Base-by-base conservation (phyloP, 2,329 filamentous ascomycete genomes). In the Ophiosphaerella herpotricha region DNA sequence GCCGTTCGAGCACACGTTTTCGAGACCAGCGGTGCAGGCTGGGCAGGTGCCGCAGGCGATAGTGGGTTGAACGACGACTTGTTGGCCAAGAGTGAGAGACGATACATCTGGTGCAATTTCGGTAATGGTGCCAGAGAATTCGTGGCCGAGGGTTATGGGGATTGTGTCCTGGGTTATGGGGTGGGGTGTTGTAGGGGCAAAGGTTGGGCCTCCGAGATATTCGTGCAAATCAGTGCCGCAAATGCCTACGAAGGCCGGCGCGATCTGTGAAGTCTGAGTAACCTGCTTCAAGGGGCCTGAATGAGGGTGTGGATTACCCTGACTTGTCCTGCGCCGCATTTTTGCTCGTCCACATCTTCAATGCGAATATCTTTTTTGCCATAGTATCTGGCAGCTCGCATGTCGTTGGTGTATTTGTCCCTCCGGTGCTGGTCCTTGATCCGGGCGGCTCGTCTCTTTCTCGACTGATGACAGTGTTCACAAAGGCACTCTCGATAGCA, bases 81-180 rank as follows among this genome's bases (percentile, higher is more conserved):
- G 63, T 26, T 87, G 80, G 1, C 85, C 85, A 1, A 80, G 64
- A 37, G 77, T 73, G 40, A 86, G 71, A 8, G 66, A 65, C 0
- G 61, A 68, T 1, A 84, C 79, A 1, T 72, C 76, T 0, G 74
- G 61, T 0, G 85, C 85, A n/a, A 87, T 71, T 56, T 85, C 82
- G 9, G 79, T 75, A 29, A 88, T 74, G 2, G 78, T 77, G 9
- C 85, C 85, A 3, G 79, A 82, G 67, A 88, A 85, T 63, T 88
- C 86, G 61, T 88, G 85, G 23, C 86, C 85, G 8, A 88, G 74
- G 0, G 79, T 84, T 8, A 87, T 76, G 3, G 85, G 85, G 32
- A 83, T 76, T 1, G 74, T 75, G 48, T 82, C 82, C 29, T 78
- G 74, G 0, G 84, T 87, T 18, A 87, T 68, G 2, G 79, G 79